Evolutionary conservation across 108 stramenopile species (phyloP).

Genomic region (Fistulifera pelliculosa): DNA sequence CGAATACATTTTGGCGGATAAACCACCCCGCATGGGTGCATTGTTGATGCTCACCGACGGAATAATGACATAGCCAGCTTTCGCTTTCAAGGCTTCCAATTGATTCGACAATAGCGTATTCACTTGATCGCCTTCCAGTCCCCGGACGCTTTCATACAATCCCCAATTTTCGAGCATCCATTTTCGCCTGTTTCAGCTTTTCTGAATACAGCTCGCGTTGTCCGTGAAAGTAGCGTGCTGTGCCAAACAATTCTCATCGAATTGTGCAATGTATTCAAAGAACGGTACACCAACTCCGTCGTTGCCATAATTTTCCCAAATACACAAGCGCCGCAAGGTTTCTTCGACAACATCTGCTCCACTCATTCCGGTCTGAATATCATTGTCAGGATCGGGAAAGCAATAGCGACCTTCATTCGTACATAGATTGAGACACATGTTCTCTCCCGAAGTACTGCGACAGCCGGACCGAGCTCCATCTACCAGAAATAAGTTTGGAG

Average conservation of each 20-base stretch:
- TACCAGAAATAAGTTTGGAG: constrained; percentile 86
- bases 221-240: constrained; percentile 59
- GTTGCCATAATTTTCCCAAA: constrained; percentile 78
- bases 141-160: constrained; percentile 81
- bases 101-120: constrained; percentile 26
- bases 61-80: constrained; percentile 66
- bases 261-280: constrained; percentile 73
- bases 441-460: constrained; percentile 39
- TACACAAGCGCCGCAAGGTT: constrained; percentile 80
- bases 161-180: constrained; percentile 57
- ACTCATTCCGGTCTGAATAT: constrained; percentile 72
- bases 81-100: constrained; percentile 32
- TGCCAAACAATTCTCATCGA: constrained; percentile 42
- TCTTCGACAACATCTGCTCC: constrained; percentile 91
- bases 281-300: constrained; percentile 81
- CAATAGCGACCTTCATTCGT: constrained; percentile 94
- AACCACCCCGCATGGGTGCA: constrained; percentile 74
- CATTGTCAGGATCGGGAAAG: constrained; percentile 84
- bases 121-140: constrained; percentile 39
- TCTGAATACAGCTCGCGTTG: constrained; percentile 72
- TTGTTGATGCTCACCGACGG: constrained; percentile 84
- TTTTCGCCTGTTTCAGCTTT: constrained; percentile 45
- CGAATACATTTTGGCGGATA: constrained; percentile 67
- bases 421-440: constrained; percentile 79
- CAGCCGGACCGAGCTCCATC: constrained; percentile 76